Conservation (phyloP, 768 basidiomycete species). For the Xerocomus spinulosus region DNA sequence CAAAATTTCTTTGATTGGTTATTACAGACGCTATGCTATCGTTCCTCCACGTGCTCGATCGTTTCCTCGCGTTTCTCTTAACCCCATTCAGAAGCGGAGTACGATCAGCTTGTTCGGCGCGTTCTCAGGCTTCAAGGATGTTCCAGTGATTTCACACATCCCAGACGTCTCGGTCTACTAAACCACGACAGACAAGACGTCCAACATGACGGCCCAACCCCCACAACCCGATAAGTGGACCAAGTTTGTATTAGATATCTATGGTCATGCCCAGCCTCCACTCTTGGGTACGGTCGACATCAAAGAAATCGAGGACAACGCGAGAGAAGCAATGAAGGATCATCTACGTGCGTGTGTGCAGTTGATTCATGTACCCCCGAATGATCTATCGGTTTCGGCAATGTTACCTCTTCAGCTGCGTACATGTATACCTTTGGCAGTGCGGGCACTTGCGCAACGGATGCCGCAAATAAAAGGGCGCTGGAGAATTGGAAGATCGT, state of each 20-base stretch:
- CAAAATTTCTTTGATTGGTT: no score
- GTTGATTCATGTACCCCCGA: no score
- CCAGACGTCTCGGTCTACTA: no score
- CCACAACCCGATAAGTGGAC: conserved; percentile 25
- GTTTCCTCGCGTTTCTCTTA: no score
- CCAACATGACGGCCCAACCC: conserved; percentile 16
- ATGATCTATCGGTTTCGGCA: no score
- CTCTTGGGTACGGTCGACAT: conserved; percentile 55
- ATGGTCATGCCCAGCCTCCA: conserved; percentile 15
- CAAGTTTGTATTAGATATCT: conserved; percentile 22
- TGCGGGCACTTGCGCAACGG: conserved; percentile 68
- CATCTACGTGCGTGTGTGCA: conserved; percentile 50
- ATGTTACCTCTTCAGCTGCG: conserved; percentile 41
- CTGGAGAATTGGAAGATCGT: conserved; percentile 69
- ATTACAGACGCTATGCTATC: no score
- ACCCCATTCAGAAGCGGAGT: no score
- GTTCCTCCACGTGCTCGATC: no score
- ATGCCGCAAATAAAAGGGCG: conserved; percentile 58
- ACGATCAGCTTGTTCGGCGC: no score
- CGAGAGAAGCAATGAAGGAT: conserved; percentile 57
- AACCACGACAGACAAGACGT: background rate
- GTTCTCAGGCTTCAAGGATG: no score
- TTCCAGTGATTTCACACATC: no score
- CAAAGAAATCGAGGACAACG: conserved; percentile 62
- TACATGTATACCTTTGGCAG: conserved; percentile 76